These are phyloP conservation scores for Umbilicus rupestris DNA, from an alignment of 164 flowering plant species.

Conservation along the genomic window DNA sequence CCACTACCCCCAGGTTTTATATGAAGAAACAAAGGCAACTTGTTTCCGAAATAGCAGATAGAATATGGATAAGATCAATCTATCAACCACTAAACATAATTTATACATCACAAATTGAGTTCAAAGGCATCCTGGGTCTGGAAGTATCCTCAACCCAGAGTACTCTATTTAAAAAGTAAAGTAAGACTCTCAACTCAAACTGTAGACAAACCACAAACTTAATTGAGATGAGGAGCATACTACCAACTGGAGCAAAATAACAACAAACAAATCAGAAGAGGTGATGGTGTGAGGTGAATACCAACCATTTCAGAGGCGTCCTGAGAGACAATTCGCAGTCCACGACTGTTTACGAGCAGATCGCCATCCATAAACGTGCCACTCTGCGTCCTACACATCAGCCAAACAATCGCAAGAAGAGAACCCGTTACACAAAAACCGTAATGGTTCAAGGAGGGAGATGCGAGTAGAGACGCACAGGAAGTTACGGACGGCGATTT, in stretches of 20 bases:
- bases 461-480: slow-evolving; percentile 45
- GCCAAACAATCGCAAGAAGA: not conserved
- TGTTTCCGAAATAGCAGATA: not conserved
- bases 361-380: slow-evolving; percentile 91
- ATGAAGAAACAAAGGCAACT: not conserved
- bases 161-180: not conserved
- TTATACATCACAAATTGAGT: not conserved
- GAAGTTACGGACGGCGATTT: slow-evolving; percentile 49
- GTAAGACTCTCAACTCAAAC: not conserved
- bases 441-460: too few relatives aligned
- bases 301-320: slow-evolving; percentile 43
- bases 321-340: slow-evolving; percentile 69
- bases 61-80: not conserved
- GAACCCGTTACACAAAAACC: too few relatives aligned
- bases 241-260: too few relatives aligned
- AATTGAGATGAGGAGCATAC: too few relatives aligned
- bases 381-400: slow-evolving; percentile 49
- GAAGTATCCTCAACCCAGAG: too few relatives aligned
- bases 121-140: too few relatives aligned
- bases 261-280: too few relatives aligned
- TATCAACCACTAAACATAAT: not conserved
- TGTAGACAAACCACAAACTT: not conserved
- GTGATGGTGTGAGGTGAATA: too few relatives aligned
- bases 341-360: slow-evolving; percentile 82
- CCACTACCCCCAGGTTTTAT: not conserved